Conservation (phyloP, 169 alveolate species). For the Eimeria maxima region DNA sequence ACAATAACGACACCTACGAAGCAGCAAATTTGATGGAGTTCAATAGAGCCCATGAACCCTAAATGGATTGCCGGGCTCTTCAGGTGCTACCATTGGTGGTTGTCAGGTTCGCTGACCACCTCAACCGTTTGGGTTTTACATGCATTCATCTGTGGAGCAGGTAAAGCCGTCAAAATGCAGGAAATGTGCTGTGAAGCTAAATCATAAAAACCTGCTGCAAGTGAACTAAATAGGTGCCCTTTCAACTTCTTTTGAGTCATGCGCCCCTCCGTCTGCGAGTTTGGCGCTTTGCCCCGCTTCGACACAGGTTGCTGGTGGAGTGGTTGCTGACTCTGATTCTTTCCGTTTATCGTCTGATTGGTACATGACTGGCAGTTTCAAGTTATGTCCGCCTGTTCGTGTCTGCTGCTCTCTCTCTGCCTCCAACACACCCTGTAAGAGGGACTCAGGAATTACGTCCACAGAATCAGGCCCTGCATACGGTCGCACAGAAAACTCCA, state of each 20-base stretch:
- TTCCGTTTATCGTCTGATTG: background rate
- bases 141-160: background rate
- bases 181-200: background rate
- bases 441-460: constrained; percentile 42
- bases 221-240: background rate
- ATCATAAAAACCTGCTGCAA: background rate
- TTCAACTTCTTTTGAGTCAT: background rate
- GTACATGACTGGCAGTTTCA: background rate
- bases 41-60: background rate
- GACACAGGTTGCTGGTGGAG: background rate
- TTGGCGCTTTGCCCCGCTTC: background rate
- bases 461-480: constrained; percentile 27
- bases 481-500: background rate
- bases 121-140: background rate
- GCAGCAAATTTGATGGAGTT: background rate
- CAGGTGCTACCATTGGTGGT: background rate
- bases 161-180: background rate
- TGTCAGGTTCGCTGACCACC: background rate
- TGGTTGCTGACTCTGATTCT: background rate
- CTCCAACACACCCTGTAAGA: constrained; percentile 45
- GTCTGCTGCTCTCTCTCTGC: constrained; percentile 70
- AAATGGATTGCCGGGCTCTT: background rate
- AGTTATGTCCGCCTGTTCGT: constrained; percentile 1
- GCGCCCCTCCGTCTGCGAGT: background rate
- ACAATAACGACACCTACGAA: background rate